Evolutionary conservation across 1,284 basidiomycete species (phyloP), one percentile per base, ranked within the genome.

Genomic region (Cryptococcus deneoformans): DNA sequence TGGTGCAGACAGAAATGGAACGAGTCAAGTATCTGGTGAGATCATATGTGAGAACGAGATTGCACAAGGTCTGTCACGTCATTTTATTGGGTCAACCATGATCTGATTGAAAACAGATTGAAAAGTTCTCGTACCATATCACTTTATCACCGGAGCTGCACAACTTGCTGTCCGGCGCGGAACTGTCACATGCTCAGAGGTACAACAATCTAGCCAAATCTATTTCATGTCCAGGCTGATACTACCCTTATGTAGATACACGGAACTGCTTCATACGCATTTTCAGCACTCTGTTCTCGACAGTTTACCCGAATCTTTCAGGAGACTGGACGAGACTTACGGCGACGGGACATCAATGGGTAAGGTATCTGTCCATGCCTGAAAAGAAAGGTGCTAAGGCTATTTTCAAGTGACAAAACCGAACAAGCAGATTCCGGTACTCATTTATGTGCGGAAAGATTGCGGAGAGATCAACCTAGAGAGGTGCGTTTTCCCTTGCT

Each of bases 1-100:
- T 95, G 48, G 92, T 91, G 0, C 90, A 93, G 77, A 92, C 90
- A 0, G 92, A 96, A 77, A 85, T 93, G 69, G 92, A 96, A 75
- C 84, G 92, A 45, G 88, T 91, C 67, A 92, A 92, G 77, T 96
- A 90, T 70, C 84, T 94, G 58, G 85, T 94, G 24, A 79, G 91
- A 55, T 88, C 88, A 1, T 95, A 94, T 72, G 83, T 94, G 4
- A 83, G 92, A n/a, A 89, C 88, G 39, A 81, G 92, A 60, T 73
- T 94, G 53, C 86, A 83, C 80, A 96, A 96, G 83, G 92, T 89
- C 59, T 51, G 81, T 67, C 37, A 52, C 8, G 20, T 51, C n/a
- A 12, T 9, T 11, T 34, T 35, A 9, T 20, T 12, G 29, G 11
- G 6, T 42, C 9, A 42, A 20, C 11, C 11, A 11, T 51, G 50